Evolutionary conservation across 768 basidiomycete genomes (phyloP).

Genomic region (Amanita muscaria): DNA sequence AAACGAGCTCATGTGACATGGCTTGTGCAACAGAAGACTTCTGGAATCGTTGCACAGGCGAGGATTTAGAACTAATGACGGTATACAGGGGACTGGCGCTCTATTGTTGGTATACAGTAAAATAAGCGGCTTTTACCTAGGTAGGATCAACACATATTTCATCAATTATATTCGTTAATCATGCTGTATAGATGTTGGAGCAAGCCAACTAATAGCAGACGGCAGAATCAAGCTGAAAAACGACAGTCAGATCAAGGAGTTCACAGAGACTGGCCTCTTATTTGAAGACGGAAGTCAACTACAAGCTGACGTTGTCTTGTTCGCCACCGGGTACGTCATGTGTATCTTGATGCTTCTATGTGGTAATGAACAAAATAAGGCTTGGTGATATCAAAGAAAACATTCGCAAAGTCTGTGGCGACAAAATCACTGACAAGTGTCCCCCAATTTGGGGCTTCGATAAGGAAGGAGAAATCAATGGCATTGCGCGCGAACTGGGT

Average conservation of each 20-base stretch:
- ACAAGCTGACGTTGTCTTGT: constrained; percentile 39
- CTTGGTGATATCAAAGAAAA: constrained; percentile 33
- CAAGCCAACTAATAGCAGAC: constrained; percentile 46
- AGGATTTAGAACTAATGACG: constrained; percentile 39
- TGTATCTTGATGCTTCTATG: neutral
- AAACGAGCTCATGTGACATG: neutral
- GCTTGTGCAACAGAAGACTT: constrained; percentile 22
- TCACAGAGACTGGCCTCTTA: constrained; percentile 30
- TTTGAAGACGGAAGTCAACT: constrained; percentile 39
- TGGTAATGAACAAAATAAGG: constrained; percentile 19
- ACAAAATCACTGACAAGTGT: constrained; percentile 32
- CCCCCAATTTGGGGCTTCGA: constrained; percentile 55
- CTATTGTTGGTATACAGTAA: constrained; percentile 28
- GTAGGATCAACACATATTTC: constrained; percentile 20
- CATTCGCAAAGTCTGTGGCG: constrained; percentile 33
- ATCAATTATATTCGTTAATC: neutral
- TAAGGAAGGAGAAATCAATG: constrained; percentile 50
- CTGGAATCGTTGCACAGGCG: constrained; percentile 36
- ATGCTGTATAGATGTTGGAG: constrained; percentile 36
- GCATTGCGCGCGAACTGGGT: constrained; percentile 37
- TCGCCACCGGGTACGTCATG: constrained; percentile 34
- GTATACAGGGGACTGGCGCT: constrained; percentile 35
- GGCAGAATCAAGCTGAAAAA: constrained; percentile 64
- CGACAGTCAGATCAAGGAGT: constrained; percentile 34
- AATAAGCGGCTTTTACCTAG: constrained; percentile 48